Conservation (phyloP, 768 basidiomycete species). For the Suillus spraguei region DNA sequence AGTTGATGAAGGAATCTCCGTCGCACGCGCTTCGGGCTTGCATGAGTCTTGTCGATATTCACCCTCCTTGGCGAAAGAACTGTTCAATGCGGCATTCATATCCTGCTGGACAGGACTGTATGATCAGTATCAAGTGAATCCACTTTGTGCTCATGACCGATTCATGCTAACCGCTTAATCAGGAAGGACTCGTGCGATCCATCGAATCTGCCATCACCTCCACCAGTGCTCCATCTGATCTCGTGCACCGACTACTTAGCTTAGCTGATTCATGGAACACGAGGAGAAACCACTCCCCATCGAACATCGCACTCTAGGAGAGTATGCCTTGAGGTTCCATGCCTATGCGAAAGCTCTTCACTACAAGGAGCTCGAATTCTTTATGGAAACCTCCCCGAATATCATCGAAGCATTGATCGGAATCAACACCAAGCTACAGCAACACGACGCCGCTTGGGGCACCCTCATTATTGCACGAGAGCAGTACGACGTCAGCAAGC, state of each 20-base stretch:
- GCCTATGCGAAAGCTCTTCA: conserved; percentile 98
- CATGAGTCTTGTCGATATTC: conserved; percentile 89
- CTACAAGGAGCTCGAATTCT: conserved; percentile 98
- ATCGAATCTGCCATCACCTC: conserved; percentile 87
- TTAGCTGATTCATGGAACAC: conserved; percentile 99
- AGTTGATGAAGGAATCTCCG: conserved; percentile 98
- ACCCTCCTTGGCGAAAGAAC: conserved; percentile 89
- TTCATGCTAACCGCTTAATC: conserved; percentile 18
- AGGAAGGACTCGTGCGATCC: conserved; percentile 94
- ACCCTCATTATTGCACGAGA: conserved; percentile 89
- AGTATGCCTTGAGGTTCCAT: conserved; percentile 90
- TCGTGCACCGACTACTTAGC: conserved; percentile 89
- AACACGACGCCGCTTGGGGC: conserved; percentile 98
- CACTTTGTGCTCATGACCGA: neutral
- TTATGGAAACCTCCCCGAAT: conserved; percentile 85
- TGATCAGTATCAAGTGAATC: conserved; percentile 88
- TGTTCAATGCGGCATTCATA: conserved; percentile 98
- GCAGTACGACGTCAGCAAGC: conserved; percentile 87
- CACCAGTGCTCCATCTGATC: conserved; percentile 75
- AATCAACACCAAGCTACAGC: conserved; percentile 95
- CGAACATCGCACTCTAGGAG: conserved; percentile 89
- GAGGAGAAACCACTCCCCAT: conserved; percentile 96
- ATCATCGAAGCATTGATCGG: conserved; percentile 95
- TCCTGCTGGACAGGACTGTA: conserved; percentile 97
- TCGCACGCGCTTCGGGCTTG: conserved; percentile 98